A percentile compares a stretch with the other conserved stretches of the same genome.
phyloP scores from a whole-genome alignment of 768 basidiomycete species.

The Mycena haematopus region DNA sequence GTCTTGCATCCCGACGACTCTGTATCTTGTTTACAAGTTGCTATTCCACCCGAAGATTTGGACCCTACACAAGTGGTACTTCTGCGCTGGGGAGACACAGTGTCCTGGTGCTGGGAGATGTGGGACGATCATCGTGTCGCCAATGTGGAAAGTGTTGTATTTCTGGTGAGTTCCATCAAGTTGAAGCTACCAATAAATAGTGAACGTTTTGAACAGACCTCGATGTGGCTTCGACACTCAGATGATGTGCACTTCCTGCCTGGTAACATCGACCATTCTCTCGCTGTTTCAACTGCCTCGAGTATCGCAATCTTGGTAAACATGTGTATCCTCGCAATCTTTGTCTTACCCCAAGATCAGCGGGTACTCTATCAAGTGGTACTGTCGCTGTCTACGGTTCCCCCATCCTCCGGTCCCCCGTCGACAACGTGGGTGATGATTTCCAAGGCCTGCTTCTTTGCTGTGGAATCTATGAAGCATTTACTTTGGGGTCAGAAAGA shows the following conservation, averaged over 20 bases:
- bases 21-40: conserved; percentile 26
- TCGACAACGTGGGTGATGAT: conserved; percentile 34
- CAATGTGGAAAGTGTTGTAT: conserved; percentile 54
- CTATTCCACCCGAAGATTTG: conserved; percentile 34
- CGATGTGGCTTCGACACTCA: conserved; percentile 58
- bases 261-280: not conserved
- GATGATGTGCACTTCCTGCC: conserved; percentile 26
- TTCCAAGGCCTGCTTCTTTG: conserved; percentile 30
- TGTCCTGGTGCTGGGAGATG: conserved; percentile 70
- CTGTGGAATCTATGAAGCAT: conserved; percentile 17
- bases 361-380: conserved; percentile 37
- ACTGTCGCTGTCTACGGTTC: conserved; percentile 14
- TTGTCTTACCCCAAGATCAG: conserved; percentile 24
- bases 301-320: conserved; percentile 37
- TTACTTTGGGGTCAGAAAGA: not conserved
- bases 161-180: conserved; percentile 48
- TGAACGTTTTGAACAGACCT: conserved; percentile 45
- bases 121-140: conserved; percentile 63
- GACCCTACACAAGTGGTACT: conserved; percentile 57
- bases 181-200: not conserved
- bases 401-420: conserved; percentile 21
- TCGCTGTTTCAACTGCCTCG: conserved; percentile 17
- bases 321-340: not conserved
- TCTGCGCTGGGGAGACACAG: conserved; percentile 60
- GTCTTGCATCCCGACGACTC: conserved; percentile 41